Base-by-base conservation (phyloP, 306 rosid genomes). In the Rubus parviflorus region DNA sequence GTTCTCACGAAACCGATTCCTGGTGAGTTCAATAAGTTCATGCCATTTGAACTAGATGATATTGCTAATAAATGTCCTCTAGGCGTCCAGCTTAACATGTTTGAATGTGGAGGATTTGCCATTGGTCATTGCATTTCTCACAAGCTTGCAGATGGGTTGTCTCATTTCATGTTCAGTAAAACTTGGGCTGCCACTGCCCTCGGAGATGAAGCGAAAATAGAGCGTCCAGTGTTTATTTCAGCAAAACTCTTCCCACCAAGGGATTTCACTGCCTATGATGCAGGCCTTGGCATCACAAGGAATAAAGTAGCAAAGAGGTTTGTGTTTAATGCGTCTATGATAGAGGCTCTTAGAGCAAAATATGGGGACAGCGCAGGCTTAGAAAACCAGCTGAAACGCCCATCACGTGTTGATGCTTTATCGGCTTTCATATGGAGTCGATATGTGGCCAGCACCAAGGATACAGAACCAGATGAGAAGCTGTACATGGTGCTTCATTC, bases 61-160 rank as follows among this genome's bases (percentile, higher is more conserved):
- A 17, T 49, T 13, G 51, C 77, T 16, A 79, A 79, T 20, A 67
- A 71, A 14, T 16, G 43, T 0, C 45, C 67, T 12, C 12, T 68
- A 19, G 80, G 83, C 4, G 38, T 84, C 70, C 84, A 84, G 58
- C 76, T 80, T 74, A 84, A 67, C 25, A 49, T 77, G 11, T 84
- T 84, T 17, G 51, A 61, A 8, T 80, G 79, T 13, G 79, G 82
- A 7, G 82, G 84, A 15, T 38, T 80, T 20, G 84, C 77, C 7
- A 25, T 84, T 42, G 81, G 73, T 10, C 61, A 53, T 1, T 72
- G 79, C 69, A 23, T 80, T 58, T 72, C 87, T 7, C 87, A 84
- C 49, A 68, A 74, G 60, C 37, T 83, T 10, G 78, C 64, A 1
- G 87, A 83, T n/a, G 87, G 75, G 3, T 49, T 67, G 7, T 79